These are phyloP conservation scores for Hanseniaspora guilliermondii DNA, from an alignment of 805 yeast genomes.

Conservation along the genomic window DNA sequence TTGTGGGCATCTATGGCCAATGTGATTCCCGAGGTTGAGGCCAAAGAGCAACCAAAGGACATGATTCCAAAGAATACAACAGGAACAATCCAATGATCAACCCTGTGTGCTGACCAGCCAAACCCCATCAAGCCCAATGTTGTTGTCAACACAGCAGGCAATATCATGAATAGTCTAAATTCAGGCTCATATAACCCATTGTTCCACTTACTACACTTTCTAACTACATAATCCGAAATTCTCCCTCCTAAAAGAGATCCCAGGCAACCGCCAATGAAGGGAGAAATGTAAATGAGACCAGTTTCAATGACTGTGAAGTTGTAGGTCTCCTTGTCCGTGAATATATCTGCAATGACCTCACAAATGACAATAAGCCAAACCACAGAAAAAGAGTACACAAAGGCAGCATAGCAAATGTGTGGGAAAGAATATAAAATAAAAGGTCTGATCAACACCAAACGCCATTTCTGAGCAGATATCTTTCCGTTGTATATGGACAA, in stretches of 20 bases:
- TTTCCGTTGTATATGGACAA: constrained; percentile 39
- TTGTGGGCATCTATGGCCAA: constrained; percentile 46
- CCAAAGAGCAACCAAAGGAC: constrained; percentile 49
- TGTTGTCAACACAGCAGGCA: constrained; percentile 36
- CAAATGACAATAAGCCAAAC: constrained; percentile 54
- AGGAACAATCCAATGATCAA: constrained; percentile 46
- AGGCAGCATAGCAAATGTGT: constrained; percentile 37
- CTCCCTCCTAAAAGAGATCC: constrained; percentile 47
- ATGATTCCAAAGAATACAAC: constrained; percentile 43
- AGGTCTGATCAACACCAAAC: constrained; percentile 46
- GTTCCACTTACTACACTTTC: constrained; percentile 35
- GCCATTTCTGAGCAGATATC: constrained; percentile 38
- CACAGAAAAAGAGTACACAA: constrained; percentile 44
- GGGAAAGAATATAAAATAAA: constrained; percentile 41
- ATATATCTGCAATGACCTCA: constrained; percentile 42
- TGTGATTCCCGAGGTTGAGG: constrained; percentile 50
- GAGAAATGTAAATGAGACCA: constrained; percentile 43
- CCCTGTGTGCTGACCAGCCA: constrained; percentile 43
- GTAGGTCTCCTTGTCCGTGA: constrained; percentile 30
- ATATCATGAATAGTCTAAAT: constrained; percentile 26
- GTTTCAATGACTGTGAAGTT: constrained; percentile 34
- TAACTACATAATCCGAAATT: constrained; percentile 37
- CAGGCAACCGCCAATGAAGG: constrained; percentile 45
- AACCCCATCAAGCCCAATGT: constrained; percentile 43
- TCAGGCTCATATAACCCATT: constrained; percentile 53